These are phyloP conservation scores for Senna siamea DNA, from an alignment of 306 rosid genomes.

Conservation along the genomic window DNA sequence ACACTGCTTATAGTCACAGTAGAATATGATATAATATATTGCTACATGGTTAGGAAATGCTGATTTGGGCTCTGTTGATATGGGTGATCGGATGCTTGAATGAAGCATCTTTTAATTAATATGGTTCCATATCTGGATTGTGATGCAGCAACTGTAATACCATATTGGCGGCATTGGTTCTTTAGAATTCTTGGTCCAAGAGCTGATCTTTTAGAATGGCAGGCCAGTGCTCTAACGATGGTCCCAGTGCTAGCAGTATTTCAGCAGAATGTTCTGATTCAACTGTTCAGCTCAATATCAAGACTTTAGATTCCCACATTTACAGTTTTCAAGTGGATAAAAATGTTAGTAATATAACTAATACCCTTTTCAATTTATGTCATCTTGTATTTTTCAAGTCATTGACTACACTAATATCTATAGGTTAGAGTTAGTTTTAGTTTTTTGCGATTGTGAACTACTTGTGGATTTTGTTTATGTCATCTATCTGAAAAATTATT, in stretches of 20 bases:
- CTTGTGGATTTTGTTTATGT: background rate
- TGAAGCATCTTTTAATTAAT: conserved; percentile 21
- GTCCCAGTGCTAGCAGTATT: conserved; percentile 57
- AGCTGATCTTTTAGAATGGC: conserved; percentile 61
- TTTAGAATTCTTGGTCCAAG: conserved; percentile 35
- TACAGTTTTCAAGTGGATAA: conserved; percentile 77
- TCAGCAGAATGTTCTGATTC: conserved; percentile 64
- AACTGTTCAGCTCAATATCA: conserved; percentile 77
- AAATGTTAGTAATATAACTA: conserved; percentile 53
- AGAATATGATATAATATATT: conserved; percentile 13
- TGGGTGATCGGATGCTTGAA: conserved; percentile 23
- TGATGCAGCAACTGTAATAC: conserved; percentile 33
- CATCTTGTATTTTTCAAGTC: background rate
- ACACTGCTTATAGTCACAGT: background rate
- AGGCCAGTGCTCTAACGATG: conserved; percentile 65
- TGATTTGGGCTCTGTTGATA: conserved; percentile 4
- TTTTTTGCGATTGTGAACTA: background rate
- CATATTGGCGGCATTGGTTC: conserved; percentile 26
- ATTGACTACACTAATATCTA: background rate
- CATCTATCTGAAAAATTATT: conserved; percentile 28
- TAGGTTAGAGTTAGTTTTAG: conserved; percentile 8
- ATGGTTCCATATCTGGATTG: conserved; percentile 20
- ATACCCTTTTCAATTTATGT: conserved; percentile 1
- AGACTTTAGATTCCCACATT: conserved; percentile 85
- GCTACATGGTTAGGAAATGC: background rate